These are phyloP conservation scores for Phialophora tarda DNA, from an alignment of 2,329 filamentous ascomycete species.

Conservation along the genomic window DNA sequence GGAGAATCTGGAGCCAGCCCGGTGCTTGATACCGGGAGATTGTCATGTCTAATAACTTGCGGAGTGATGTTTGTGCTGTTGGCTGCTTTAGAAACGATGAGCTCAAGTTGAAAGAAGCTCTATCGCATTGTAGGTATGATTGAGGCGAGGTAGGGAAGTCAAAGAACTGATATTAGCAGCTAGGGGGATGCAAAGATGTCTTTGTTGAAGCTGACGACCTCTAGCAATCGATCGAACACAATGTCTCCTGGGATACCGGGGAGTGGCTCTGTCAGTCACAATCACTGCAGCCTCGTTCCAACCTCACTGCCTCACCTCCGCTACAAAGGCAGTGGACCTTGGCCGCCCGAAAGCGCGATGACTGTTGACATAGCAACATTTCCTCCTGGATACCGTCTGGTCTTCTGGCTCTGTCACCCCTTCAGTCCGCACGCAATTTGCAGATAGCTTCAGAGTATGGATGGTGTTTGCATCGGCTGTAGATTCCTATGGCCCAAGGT, in stretches of 20 bases:
- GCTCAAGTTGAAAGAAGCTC: neutral
- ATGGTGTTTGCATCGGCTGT: neutral
- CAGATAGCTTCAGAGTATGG: neutral
- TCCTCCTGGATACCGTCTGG: neutral
- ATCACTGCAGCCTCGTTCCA: neutral
- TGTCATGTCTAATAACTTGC: neutral
- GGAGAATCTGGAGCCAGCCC: neutral
- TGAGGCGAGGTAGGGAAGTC: neutral
- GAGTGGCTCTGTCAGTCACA: neutral
- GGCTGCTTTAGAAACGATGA: neutral
- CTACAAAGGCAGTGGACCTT: neutral
- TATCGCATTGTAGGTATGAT: neutral
- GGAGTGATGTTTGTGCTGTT: neutral
- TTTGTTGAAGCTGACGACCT: neutral
- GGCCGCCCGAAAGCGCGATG: neutral
- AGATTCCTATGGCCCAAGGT: neutral
- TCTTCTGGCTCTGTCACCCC: neutral
- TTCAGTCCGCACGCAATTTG: neutral
- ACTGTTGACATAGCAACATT: neutral
- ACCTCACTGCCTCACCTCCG: neutral
- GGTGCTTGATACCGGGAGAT: neutral
- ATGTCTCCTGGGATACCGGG: neutral
- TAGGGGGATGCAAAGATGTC: neutral
- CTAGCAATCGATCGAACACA: neutral
- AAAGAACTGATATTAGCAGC: neutral